phyloP scores from a whole-genome alignment of 1,284 basidiomycete genomes.

The Hymenochaete sp. region DNA sequence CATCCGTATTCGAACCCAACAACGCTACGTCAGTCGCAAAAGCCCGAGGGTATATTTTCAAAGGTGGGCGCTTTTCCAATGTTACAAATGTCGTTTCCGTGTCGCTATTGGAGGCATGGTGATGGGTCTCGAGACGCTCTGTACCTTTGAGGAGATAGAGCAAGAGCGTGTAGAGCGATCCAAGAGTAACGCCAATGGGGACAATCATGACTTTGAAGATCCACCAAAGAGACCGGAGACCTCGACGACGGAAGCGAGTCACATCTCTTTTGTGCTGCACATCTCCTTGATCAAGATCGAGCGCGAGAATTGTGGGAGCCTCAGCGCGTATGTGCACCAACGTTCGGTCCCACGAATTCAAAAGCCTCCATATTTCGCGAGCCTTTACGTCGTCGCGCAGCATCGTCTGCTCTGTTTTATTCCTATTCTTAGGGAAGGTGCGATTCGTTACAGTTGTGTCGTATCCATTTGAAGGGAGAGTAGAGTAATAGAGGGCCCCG shows the following conservation, averaged over 20 bases:
- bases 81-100: conserved; percentile 27
- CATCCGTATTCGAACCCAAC: conserved; percentile 61
- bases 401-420: conserved; percentile 24
- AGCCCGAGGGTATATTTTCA: conserved; percentile 66
- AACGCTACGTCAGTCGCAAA: conserved; percentile 78
- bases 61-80: conserved; percentile 43
- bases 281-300: not conserved
- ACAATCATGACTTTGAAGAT: conserved; percentile 75
- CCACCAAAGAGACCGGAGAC: conserved; percentile 56
- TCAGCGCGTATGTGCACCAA: conserved; percentile 78
- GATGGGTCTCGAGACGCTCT: conserved; percentile 73
- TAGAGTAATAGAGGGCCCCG: conserved; percentile 63
- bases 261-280: conserved; percentile 38
- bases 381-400: conserved; percentile 36
- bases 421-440: conserved; percentile 22
- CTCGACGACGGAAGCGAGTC: conserved; percentile 28
- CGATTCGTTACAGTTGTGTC: conserved; percentile 25
- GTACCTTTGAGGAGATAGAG: conserved; percentile 90
- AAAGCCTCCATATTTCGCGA: conserved; percentile 68
- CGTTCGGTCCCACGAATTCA: conserved; percentile 66
- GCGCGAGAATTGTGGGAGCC: conserved; percentile 65
- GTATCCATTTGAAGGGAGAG: conserved; percentile 39
- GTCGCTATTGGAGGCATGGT: conserved; percentile 55
- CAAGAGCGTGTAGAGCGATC: conserved; percentile 68
- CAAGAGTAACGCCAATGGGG: conserved; percentile 76